Evolutionary conservation across 495 filamentous ascomycete species (phyloP).

Genomic region (Tuber aestivum): DNA sequence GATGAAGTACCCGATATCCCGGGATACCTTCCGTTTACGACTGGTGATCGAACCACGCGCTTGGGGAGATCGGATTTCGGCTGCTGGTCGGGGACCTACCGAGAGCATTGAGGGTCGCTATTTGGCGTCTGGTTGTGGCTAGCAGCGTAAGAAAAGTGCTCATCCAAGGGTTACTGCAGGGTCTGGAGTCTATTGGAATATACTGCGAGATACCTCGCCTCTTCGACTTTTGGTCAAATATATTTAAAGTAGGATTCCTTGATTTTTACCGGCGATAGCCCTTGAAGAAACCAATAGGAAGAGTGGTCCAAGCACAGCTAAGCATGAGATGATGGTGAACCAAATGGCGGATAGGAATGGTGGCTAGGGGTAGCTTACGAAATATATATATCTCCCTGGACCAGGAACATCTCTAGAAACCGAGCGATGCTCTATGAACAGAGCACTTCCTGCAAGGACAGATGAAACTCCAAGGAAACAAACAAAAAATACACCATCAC

Average conservation of each 20-base stretch:
- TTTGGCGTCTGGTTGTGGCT: not conserved
- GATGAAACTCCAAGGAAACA: not conserved
- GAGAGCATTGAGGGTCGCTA: not conserved
- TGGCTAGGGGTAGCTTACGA: not conserved
- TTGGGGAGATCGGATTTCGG: not conserved
- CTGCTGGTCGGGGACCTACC: not conserved
- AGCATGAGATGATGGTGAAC: not conserved
- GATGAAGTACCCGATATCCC: not conserved
- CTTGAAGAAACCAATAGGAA: not conserved
- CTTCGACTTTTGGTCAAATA: not conserved
- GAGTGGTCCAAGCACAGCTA: not conserved
- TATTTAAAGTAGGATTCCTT: not conserved
- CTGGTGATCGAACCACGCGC: not conserved
- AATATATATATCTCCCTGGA: not conserved
- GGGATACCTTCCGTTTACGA: not conserved
- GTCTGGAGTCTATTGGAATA: not conserved
- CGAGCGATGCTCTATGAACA: not conserved
- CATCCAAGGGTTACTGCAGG: not conserved
- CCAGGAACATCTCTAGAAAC: not conserved
- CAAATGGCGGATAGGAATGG: not conserved
- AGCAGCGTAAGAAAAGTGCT: not conserved
- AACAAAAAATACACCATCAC: not conserved
- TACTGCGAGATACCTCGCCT: not conserved
- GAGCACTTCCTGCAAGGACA: not conserved
- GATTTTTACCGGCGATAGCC: accelerated